Conservation (phyloP, 2,329 filamentous ascomycete genomes). For the Talaromyces pinophilus region DNA sequence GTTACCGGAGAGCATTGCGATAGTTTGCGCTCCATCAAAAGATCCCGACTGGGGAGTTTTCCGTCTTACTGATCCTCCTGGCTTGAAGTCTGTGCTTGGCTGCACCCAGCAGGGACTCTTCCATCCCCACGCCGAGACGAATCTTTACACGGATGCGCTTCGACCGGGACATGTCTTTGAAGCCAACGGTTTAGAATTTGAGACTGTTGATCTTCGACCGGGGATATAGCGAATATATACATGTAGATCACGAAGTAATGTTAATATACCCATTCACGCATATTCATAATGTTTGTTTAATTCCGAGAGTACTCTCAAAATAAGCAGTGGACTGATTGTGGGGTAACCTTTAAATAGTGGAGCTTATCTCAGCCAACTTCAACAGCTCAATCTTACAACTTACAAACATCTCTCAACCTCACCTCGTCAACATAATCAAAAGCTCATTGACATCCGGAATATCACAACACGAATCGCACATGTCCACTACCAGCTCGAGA, state of each 20-base stretch:
- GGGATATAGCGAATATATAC: slow-evolving; percentile 8
- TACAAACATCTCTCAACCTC: background rate
- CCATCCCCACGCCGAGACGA: slow-evolving; percentile 70
- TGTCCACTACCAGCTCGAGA: slow-evolving; percentile 23
- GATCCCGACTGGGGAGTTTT: slow-evolving; percentile 81
- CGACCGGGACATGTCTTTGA: slow-evolving; percentile 72
- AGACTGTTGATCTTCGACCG: slow-evolving; percentile 63
- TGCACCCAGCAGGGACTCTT: slow-evolving; percentile 80
- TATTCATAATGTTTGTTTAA: background rate
- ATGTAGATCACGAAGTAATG: slow-evolving; percentile 16
- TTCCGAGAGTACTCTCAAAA: background rate
- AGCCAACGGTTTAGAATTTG: slow-evolving; percentile 64
- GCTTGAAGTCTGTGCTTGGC: slow-evolving; percentile 77
- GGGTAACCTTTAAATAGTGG: background rate
- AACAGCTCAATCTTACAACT: background rate
- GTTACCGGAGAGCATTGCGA: slow-evolving; percentile 93
- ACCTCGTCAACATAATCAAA: background rate
- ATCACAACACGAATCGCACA: slow-evolving; percentile 9
- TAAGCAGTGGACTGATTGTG: background rate
- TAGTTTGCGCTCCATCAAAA: slow-evolving; percentile 88
- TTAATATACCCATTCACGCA: slow-evolving; percentile 6
- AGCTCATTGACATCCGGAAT: background rate
- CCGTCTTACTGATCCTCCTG: slow-evolving; percentile 88
- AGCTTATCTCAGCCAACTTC: background rate
- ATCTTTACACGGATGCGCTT: slow-evolving; percentile 75